A percentile compares a stretch with the other conserved stretches of the same genome.
phyloP scores from a whole-genome alignment of 352 stramenopile genomes.

The Pilasporangium apinafurcum region DNA sequence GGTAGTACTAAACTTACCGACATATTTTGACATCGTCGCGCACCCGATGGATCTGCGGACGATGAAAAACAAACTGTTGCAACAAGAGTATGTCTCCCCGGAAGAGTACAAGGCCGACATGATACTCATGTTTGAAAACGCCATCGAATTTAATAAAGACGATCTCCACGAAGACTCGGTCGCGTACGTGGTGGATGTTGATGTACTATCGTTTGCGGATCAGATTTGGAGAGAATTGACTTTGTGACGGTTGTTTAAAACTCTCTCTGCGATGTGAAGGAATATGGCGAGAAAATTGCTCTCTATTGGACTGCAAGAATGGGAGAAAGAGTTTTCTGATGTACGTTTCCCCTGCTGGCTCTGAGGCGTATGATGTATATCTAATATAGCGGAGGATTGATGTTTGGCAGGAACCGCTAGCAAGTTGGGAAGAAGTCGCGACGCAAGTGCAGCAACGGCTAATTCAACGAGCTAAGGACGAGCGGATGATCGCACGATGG shows the following conservation, averaged over 20 bases:
- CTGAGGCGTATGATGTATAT: too few species aligned
- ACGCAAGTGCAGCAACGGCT: slow-evolving; percentile 43
- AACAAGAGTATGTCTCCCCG: slow-evolving; percentile 39
- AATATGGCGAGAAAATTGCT: slow-evolving; percentile 67
- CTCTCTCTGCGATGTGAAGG: slow-evolving; percentile 5
- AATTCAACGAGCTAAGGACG: slow-evolving; percentile 48
- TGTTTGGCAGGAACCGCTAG: slow-evolving; percentile 29
- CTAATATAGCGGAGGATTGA: neutral
- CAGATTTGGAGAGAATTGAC: too few species aligned
- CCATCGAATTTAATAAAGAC: slow-evolving; percentile 84
- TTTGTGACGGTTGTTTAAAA: neutral
- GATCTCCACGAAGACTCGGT: slow-evolving; percentile 70
- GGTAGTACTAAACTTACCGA: slow-evolving; percentile 86
- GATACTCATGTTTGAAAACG: slow-evolving; percentile 82
- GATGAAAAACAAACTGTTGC: slow-evolving; percentile 80
- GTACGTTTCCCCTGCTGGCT: too few species aligned
- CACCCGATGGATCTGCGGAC: slow-evolving; percentile 97
- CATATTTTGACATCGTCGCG: slow-evolving; percentile 94
- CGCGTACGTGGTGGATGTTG: slow-evolving; percentile 22
- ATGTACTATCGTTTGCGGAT: neutral
- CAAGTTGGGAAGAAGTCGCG: slow-evolving; percentile 56
- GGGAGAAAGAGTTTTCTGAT: slow-evolving; percentile 56
- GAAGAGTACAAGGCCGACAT: slow-evolving; percentile 60
- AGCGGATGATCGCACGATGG: slow-evolving; percentile 42
- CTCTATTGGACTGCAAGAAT: slow-evolving; percentile 29